Percentiles rank a stretch among this genome's conserved stretches.
phyloP scores from a whole-genome alignment of 768 basidiomycete genomes.

The Tylopilus vinaceipallidus region DNA sequence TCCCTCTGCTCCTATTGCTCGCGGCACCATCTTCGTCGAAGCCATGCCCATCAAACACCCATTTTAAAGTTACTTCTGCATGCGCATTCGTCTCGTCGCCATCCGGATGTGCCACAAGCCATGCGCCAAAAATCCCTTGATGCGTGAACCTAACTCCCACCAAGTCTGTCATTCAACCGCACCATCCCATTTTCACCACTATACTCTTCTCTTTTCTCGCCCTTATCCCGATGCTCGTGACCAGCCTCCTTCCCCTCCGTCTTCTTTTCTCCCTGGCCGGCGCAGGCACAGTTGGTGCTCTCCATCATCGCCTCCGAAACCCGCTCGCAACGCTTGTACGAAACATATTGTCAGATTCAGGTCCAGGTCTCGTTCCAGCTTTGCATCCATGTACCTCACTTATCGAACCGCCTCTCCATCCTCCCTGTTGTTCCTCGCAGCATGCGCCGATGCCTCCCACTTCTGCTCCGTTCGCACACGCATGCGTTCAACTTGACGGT shows the following conservation, averaged over 20 bases:
- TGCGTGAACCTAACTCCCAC: no score
- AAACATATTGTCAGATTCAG: constrained; percentile 8
- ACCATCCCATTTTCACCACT: constrained; percentile 34
- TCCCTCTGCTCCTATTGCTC: constrained; percentile 43
- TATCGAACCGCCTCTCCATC: constrained; percentile 1
- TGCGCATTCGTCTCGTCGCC: no score
- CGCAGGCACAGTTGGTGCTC: constrained; percentile 8
- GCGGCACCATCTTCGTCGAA: constrained; percentile 29
- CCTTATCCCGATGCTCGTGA: constrained; percentile 40
- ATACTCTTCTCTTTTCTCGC: constrained; percentile 42
- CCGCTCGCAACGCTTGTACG: neutral
- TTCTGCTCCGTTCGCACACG: neutral
- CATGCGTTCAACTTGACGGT: neutral
- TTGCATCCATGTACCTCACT: constrained; percentile 3
- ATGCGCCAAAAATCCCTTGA: no score
- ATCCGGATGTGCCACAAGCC: no score
- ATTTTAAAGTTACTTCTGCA: no score
- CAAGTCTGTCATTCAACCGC: constrained; percentile 29
- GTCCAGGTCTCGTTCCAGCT: constrained; percentile 18
- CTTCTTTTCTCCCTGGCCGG: constrained; percentile 38
- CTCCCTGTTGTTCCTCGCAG: neutral
- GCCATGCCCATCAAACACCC: no score
- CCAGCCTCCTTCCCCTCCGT: constrained; percentile 46
- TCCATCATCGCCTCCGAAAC: constrained; percentile 11
- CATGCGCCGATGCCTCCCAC: neutral